A percentile compares a stretch with the other conserved stretches of the same genome.
Evolutionary conservation across 306 rosid genomes (phyloP).

Genomic region (Benincasa hispida): DNA sequence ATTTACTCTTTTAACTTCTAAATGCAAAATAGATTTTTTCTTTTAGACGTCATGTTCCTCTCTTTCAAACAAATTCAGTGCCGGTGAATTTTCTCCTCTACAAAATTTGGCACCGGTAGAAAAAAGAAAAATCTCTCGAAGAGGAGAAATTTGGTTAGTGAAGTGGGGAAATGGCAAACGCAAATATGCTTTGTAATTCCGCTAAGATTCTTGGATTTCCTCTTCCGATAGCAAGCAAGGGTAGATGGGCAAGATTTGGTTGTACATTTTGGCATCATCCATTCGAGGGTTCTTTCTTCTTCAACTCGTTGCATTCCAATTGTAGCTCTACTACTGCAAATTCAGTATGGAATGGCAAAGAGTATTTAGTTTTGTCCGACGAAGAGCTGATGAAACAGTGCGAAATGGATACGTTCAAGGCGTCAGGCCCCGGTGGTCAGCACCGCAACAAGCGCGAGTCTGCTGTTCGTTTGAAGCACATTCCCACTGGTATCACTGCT

Average conservation of each 20-base stretch:
- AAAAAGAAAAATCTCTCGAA: no score
- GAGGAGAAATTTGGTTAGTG: neutral
- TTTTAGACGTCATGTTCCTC: no score
- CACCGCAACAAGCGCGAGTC: constrained; percentile 93
- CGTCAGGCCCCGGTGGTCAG: constrained; percentile 90
- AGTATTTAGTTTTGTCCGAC: constrained; percentile 50
- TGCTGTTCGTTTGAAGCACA: constrained; percentile 77
- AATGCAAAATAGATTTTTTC: no score
- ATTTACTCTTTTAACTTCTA: no score
- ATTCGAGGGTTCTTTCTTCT: constrained; percentile 7
- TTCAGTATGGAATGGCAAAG: constrained; percentile 10
- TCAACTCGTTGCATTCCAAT: constrained; percentile 2
- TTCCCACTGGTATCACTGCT: constrained; percentile 67
- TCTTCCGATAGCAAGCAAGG: neutral
- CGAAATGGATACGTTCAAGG: constrained; percentile 61
- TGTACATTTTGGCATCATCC: neutral
- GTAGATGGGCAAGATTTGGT: neutral
- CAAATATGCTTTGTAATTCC: neutral
- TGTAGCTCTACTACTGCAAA: neutral
- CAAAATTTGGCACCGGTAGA: no score
- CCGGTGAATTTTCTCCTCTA: no score
- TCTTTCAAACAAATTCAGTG: no score
- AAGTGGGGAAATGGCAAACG: neutral
- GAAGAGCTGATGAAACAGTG: constrained; percentile 70
- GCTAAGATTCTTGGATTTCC: constrained; percentile 6